Evolutionary conservation across 2,329 filamentous ascomycete species (phyloP).

Genomic region (Fusarium liriodendri): DNA sequence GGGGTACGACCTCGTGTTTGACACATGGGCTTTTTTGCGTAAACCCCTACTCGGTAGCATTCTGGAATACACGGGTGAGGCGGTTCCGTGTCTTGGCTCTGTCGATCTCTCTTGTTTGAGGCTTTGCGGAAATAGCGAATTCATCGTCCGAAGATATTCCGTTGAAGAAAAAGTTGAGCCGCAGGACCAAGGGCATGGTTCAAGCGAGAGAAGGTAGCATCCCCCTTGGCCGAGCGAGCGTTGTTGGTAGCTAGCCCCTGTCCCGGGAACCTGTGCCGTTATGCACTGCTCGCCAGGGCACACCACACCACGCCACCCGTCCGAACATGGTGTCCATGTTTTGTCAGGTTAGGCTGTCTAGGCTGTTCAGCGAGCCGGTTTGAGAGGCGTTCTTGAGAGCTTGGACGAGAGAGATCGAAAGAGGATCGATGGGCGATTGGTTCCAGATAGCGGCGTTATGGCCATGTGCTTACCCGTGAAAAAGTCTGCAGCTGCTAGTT

Average conservation of each 20-base stretch:
- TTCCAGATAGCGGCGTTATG: background rate
- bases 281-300: background rate
- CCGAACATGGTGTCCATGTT: background rate
- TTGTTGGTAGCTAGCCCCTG: background rate
- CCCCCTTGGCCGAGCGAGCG: background rate
- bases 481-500: background rate
- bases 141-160: background rate
- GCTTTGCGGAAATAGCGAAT: background rate
- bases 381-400: background rate
- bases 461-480: background rate
- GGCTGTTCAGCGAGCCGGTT: background rate
- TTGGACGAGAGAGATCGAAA: background rate
- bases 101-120: background rate
- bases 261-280: background rate
- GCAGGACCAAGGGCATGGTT: background rate
- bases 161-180: background rate
- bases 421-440: background rate
- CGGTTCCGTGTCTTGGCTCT: background rate
- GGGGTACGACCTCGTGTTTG: background rate
- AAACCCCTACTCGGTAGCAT: background rate
- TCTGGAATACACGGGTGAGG: background rate
- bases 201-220: background rate
- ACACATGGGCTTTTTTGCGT: background rate
- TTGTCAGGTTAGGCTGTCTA: background rate
- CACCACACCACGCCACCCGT: background rate